A percentile compares a stretch with the other conserved stretches of the same genome.
Evolutionary conservation across 2,329 filamentous ascomycete species (phyloP).

Genomic region (Cryoendolithus antarcticus): DNA sequence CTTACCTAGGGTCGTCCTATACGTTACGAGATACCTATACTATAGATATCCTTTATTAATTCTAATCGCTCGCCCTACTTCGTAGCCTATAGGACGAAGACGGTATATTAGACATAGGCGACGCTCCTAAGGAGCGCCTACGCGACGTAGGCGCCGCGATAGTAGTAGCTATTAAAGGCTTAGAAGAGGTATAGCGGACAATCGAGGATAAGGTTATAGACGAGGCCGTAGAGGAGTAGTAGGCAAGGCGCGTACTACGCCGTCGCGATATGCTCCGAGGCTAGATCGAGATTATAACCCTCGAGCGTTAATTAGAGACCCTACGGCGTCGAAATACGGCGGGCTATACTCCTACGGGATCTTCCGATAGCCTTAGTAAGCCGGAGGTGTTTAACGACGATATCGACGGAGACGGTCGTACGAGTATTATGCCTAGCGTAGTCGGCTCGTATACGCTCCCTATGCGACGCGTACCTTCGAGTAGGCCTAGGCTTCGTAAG

Average conservation of each 20-base stretch:
- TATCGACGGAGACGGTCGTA: background rate
- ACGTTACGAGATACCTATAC: no score
- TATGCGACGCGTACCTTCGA: no score
- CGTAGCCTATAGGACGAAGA: no score
- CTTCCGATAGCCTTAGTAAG: no score
- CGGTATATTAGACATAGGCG: no score
- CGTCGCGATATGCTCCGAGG: background rate
- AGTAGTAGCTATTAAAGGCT: background rate
- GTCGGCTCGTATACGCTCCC: no score
- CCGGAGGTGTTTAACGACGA: no score
- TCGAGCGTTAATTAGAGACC: background rate
- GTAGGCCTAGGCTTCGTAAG: no score
- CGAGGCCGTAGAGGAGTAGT: background rate
- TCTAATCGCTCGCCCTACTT: no score
- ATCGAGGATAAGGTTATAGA: background rate
- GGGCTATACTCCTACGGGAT: background rate
- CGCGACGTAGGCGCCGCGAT: background rate
- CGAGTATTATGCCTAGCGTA: background rate
- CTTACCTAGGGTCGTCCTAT: no score
- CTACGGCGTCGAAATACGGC: background rate
- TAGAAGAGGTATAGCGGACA: background rate
- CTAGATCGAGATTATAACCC: background rate
- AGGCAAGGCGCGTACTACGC: background rate
- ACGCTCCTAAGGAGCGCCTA: no score
- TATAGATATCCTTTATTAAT: no score